phyloP scores from a whole-genome alignment of 2,329 filamentous ascomycete species.

The Alternaria tenuissima region DNA sequence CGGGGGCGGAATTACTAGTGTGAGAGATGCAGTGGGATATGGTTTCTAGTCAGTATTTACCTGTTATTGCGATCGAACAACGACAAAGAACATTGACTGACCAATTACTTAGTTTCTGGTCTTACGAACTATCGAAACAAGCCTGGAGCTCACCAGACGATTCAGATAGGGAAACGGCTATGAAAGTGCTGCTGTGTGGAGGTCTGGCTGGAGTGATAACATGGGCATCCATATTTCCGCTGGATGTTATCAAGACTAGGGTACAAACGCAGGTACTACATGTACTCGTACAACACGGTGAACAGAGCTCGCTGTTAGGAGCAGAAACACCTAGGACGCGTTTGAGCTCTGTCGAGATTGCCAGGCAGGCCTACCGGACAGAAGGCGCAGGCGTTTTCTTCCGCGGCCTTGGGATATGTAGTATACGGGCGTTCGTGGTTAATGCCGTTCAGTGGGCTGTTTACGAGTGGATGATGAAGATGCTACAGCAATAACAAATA shows the following conservation, averaged over 20 bases:
- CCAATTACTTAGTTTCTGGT: slow-evolving; percentile 75
- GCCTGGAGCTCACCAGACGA: slow-evolving; percentile 59
- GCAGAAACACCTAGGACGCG: slow-evolving; percentile 35
- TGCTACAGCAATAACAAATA: slow-evolving; percentile 30
- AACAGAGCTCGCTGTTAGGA: slow-evolving; percentile 33
- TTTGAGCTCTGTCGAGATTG: slow-evolving; percentile 68
- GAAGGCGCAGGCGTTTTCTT: slow-evolving; percentile 82
- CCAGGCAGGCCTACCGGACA: slow-evolving; percentile 71
- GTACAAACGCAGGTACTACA: slow-evolving; percentile 74
- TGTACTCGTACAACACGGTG: slow-evolving; percentile 13
- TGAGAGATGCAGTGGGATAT: slow-evolving; percentile 90
- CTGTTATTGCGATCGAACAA: neutral
- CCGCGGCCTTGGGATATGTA: slow-evolving; percentile 82
- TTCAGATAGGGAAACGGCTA: slow-evolving; percentile 60
- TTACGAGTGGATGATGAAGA: slow-evolving; percentile 85
- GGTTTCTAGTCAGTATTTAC: slow-evolving; percentile 78
- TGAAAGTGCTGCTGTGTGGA: slow-evolving; percentile 79
- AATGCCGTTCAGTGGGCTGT: slow-evolving; percentile 93
- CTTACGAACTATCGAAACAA: slow-evolving; percentile 79
- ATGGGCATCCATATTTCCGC: slow-evolving; percentile 88
- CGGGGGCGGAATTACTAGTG: slow-evolving; percentile 80
- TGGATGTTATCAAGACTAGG: slow-evolving; percentile 91
- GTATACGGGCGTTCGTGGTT: slow-evolving; percentile 85
- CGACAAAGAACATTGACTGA: neutral
- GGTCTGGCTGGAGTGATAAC: slow-evolving; percentile 87